Base-by-base conservation (phyloP, 2,329 filamentous ascomycete genomes). In the Talaromyces piceae region DNA sequence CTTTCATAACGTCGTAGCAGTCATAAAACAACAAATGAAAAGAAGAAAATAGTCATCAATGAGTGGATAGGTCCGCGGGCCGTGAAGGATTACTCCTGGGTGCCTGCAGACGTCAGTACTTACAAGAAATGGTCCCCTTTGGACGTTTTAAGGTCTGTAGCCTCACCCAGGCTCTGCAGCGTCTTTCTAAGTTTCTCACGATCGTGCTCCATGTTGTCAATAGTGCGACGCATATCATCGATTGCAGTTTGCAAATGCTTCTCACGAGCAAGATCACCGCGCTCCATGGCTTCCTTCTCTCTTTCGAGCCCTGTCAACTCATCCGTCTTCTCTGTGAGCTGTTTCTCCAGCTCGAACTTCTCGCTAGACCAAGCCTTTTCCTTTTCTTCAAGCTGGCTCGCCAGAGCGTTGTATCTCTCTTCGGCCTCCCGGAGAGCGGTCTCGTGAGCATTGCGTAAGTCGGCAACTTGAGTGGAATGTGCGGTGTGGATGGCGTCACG, bases 111-210 rank as follows among this genome's bases (percentile, higher is more conserved):
- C 16, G 25, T 26, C 25, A 22, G 39, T 51, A 74, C 73, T 75
- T 70, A 75, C 73, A 75, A 75, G 65, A 74, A 75, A 60, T 67
- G 62, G 62, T 75, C 73, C 53, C 71, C 71, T 55, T 74, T 73
- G 60, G 62, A 74, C 61, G 61, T 75, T 66, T 65, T 78, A 54
- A 77, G 67, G 55, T 75, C 70, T 51, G 74, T 77, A 55, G 76
- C 75, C 62, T 78, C 77, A 45, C 71, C 72, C 25, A 74, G 66
- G 54, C 68, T 74, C 55, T 77, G 73, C 55, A 76, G 69, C 46
- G 74, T 74, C 61, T 74, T 76, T 47, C 71, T 71, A 54, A 79
- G 63, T 41, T 70, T 72, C 45, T 76, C 73, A 47, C 74, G 73
- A 56, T 80, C 77, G 55, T 73, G 70, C 48, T 73, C 72, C 64